Evolutionary conservation across 2,329 filamentous ascomycete genomes (phyloP).

Genomic region (Colletotrichum cereale): DNA sequence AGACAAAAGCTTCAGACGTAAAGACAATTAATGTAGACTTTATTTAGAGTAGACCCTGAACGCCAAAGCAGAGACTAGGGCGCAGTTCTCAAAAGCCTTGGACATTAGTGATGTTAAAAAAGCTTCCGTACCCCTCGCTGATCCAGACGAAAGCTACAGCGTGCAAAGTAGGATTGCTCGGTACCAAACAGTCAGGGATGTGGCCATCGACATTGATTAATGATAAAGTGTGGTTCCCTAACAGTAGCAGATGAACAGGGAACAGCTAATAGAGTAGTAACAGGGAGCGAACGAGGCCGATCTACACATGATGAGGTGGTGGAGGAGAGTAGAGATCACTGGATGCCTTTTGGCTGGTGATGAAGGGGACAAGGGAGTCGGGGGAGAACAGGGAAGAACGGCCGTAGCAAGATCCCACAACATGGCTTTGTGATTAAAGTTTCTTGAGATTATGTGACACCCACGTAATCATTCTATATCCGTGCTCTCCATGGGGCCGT

Average conservation of each 20-base stretch:
- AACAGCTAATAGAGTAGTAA: conserved; percentile 34
- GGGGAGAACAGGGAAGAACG: fast-evolving
- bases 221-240: conserved; percentile 38
- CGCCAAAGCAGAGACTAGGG: conserved; percentile 43
- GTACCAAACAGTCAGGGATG: conserved; percentile 41
- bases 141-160: conserved; percentile 41
- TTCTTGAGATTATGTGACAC: not conserved
- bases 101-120: conserved; percentile 27
- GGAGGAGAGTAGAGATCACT: not conserved
- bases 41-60: conserved; percentile 43
- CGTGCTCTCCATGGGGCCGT: not conserved
- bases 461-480: not conserved
- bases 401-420: not conserved
- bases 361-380: not conserved
- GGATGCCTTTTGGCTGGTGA: not conserved
- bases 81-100: conserved; percentile 38
- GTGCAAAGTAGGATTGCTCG: conserved; percentile 40
- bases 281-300: conserved; percentile 42
- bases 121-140: conserved; percentile 40
- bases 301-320: conserved; percentile 39
- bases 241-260: conserved; percentile 26
- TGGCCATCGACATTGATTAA: conserved; percentile 42
- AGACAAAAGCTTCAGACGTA: conserved; percentile 35
- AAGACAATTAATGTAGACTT: no score
- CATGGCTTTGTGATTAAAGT: not conserved